Evolutionary conservation across 768 basidiomycete species (phyloP), one percentile per base, ranked within the genome.

Genomic region (Pulveroboletus sp.): DNA sequence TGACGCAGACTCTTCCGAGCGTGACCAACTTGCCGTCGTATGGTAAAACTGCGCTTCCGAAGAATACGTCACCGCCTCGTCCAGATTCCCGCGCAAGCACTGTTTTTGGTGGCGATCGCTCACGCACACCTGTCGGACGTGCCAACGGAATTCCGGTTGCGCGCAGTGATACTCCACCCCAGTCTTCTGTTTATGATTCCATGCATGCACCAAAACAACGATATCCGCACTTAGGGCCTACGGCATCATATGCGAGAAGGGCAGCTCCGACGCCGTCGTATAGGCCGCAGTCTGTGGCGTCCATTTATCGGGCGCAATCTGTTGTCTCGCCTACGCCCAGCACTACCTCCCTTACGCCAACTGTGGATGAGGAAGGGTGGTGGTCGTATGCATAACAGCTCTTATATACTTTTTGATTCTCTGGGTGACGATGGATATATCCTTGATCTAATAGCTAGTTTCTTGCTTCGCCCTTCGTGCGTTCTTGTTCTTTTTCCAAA

Each of bases 1-100:
- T 75, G 12, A 72, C 60, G 4, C 61, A 60, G 36, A 49, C 51
- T 19, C 56, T 65, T 23, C 50, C 70, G 42, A 45, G 60, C 41
- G 55, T 69, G 43, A 53, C 67, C 50, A 62, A 65, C 27, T 53
- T 65, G 45, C 57, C 78, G 36, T 69, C 75, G 53, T 74, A 72
- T 58, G 40, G 69, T 68, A 45, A 80, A 76, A 45, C 38, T 13
- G 24, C n/a, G 7, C 41, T 49, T 2, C 27, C 33, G 40, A 69
- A 71, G 50, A 61, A 64, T 20, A 71, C 76, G 41, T 69, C 75
- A 3, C 75, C 77, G 33, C 70, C 78, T 20, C 82, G 87, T 27
- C 84, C 87, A n/a, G 83, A 86, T 62, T 90, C 88, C 11, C 82
- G 88, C 9, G 72, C 82, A 6, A 89, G 86, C 66, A 84, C 82